Evolutionary conservation across 2,329 filamentous ascomycete species (phyloP), one percentile per base, ranked within the genome.

Genomic region (Penicillium italicum): DNA sequence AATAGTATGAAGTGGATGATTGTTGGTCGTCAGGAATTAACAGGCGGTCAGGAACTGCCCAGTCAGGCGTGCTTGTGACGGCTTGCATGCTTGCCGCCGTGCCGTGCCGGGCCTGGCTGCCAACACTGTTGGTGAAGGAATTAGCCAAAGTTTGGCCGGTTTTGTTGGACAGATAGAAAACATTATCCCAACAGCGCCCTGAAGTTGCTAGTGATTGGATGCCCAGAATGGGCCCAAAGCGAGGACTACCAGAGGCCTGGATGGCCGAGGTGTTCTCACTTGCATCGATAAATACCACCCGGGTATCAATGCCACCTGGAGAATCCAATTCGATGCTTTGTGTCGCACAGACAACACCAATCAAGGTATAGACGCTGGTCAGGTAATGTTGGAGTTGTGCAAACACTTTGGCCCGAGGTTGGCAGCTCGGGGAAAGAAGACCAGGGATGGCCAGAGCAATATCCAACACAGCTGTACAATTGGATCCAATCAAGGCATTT

Each of bases 341-440:
- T 61, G 85, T 80, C 12, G 86, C 83, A 59, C 88, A 90, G n/a
- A 90, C 78, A 43, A 86, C 77, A 33, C 87, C 87, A 53, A 94
- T 78, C 47, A 97, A 80, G 65, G 86, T 85, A 79, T 97, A 97
- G 24, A 95, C 70, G 26, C 83, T 83, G 3, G 89, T 88, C 22
- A 97, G 75, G 5, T 93, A 78, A n/a, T 81, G 79, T 72, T 96
- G 91, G 0, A 86, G 82, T n/a, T 80, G 75, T 33, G 79, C 69
- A 81, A 91, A 96, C 18, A 83, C 77, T 43, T 83, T 76, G 24
- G 81, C 77, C 63, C 82, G 80, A 43, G 82, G 78, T 30, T 75
- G 73, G 22, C 76, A 74, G 24, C 77, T 75, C 31, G 75, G 74
- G 20, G 82, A 80, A 44, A 79, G 75, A 12, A 91, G 79, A 49